Evolutionary conservation across 2,329 filamentous ascomycete genomes (phyloP).

Genomic region (Trichoderma pleuroti): DNA sequence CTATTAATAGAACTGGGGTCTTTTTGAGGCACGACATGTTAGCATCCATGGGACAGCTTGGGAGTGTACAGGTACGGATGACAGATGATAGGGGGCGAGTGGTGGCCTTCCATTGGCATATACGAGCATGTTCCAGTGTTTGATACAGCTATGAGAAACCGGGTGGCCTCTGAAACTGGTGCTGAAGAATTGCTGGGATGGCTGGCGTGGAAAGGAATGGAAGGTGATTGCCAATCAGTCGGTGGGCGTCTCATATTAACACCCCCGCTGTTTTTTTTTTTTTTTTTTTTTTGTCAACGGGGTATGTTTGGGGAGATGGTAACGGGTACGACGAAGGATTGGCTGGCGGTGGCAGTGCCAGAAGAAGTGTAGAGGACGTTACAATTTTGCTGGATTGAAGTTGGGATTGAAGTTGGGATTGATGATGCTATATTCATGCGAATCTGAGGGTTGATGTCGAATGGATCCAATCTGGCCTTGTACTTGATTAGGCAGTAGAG

Average conservation of each 20-base stretch:
- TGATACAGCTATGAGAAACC: not conserved
- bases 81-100: not conserved
- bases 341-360: not conserved
- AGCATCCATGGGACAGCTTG: not conserved
- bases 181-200: not conserved
- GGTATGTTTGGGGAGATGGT: not conserved
- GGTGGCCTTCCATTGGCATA: not conserved
- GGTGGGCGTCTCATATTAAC: conserved; percentile 15
- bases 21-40: not conserved
- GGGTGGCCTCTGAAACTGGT: not conserved
- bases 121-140: not conserved
- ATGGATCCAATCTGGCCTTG: not conserved
- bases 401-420: not conserved
- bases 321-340: not conserved
- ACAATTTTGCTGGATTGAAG: not conserved
- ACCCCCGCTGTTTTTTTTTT: conserved; percentile 8
- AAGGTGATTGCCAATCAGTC: conserved; percentile 15
- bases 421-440: not conserved
- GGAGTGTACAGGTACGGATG: not conserved
- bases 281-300: not conserved
- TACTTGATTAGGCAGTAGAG: conserved; percentile 1
- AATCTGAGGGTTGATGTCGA: not conserved
- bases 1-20: conserved; percentile 5
- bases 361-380: not conserved
- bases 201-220: conserved; percentile 16